Evolutionary conservation across 192 early-diverging fungal species (phyloP).

Genomic region (Pilaira anomala): DNA sequence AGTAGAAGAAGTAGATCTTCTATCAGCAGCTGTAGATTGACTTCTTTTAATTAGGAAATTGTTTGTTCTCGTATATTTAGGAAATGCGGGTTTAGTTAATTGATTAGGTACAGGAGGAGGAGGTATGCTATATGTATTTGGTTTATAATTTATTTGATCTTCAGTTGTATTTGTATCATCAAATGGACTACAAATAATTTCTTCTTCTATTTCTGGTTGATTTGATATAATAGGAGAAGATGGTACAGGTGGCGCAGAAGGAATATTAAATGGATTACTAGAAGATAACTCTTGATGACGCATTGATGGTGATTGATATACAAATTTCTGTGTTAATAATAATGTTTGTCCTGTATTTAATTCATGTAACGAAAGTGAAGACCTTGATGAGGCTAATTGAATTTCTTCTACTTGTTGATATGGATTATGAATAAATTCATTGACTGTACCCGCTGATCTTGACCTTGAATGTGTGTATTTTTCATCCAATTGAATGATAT

Average conservation of each 20-base stretch:
- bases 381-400: not conserved
- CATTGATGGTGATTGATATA: constrained; percentile 13
- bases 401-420: not conserved
- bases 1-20: not conserved
- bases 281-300: not conserved
- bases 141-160: constrained; percentile 11
- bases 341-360: constrained; percentile 16
- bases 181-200: not conserved
- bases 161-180: constrained; percentile 5
- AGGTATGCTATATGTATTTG: constrained; percentile 14
- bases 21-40: not conserved
- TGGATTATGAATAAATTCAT: constrained; percentile 6
- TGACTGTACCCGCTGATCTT: constrained; percentile 4
- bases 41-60: constrained; percentile 4
- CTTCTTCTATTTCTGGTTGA: not conserved
- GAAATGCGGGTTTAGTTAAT: constrained; percentile 15
- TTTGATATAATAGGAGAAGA: not conserved
- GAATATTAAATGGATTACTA: constrained; percentile 11
- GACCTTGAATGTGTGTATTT: constrained; percentile 4
- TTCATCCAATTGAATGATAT: not conserved
- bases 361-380: not conserved
- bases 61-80: constrained; percentile 8
- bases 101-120: constrained; percentile 18
- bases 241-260: not conserved
- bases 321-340: constrained; percentile 25